Evolutionary conservation across 768 basidiomycete species (phyloP), one percentile per base, ranked within the genome.

Genomic region (Pleurotus pulmonarius): DNA sequence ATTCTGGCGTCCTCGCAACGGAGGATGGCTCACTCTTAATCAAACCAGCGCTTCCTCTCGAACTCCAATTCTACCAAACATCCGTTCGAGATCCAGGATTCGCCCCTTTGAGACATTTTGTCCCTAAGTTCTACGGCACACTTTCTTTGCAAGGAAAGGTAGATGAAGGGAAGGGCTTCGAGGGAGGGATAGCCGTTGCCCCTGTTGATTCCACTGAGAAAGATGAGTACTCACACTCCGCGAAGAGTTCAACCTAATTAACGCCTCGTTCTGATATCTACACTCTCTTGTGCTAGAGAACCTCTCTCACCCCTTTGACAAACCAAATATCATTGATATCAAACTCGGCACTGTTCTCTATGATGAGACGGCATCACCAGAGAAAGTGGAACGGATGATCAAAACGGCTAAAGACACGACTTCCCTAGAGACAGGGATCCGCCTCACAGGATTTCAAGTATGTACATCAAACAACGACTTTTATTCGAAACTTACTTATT

Each of bases 281-380:
- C 85, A 94, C 76, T 86, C 83, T 57, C 73, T 96, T 53, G 92
- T 96, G 26, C 71, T 99, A 3, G 88, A 95, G 72, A 98, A 99
- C 68, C 73, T 94, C 11, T 71, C 88, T 2, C 70, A 87, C 61
- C 65, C 77, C 1, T 98, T 94, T 74, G 63, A 71, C 37, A 88
- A 85, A 66, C 95, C 95, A 5, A 93, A 90, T 61, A 81, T 97
- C 56, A 75, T 98, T 25, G 96, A 99, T 67, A 78, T 94, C 67
- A 99, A 98, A 70, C 87, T 98, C 13, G 97, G 97, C 1, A 95
- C 89, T 0, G 76, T 88, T 1, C 79, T 98, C n/a, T 91, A 90
- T 60, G 93, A 91, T 49, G 81, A 86, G 18, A 65, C 67, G 9
- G 79, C 88, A 4, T 68, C 79, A 0, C 76, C 81, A 2, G 91